A percentile compares a stretch with the other conserved stretches of the same genome.
Conservation (phyloP, 1,284 basidiomycete genomes). For the Irpex rosettiformis region DNA sequence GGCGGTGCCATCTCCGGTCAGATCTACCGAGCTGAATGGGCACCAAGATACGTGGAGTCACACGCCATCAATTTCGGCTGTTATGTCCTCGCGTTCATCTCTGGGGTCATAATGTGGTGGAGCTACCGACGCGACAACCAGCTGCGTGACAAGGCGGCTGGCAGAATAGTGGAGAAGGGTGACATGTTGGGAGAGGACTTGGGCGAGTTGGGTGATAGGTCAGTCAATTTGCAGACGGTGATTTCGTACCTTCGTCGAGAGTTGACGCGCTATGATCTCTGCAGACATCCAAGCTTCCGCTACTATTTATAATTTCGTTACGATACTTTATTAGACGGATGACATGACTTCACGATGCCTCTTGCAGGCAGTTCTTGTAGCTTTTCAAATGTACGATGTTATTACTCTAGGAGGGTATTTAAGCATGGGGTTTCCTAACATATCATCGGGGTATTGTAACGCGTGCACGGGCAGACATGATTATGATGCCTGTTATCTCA, state of each 20-base stretch:
- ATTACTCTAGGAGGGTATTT: too few species aligned
- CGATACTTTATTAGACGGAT: too few species aligned
- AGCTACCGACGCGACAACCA: slow-evolving; percentile 27
- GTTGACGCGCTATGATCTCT: not conserved
- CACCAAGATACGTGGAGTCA: slow-evolving; percentile 30
- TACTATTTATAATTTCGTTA: slow-evolving; percentile 20
- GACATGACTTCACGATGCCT: too few species aligned
- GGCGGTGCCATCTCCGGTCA: slow-evolving; percentile 28
- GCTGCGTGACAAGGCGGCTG: slow-evolving; percentile 20
- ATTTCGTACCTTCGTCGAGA: not conserved
- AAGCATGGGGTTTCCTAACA: too few species aligned
- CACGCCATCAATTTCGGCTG: slow-evolving; percentile 30
- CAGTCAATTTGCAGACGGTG: slow-evolving; percentile 8
- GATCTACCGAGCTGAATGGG: slow-evolving; percentile 31
- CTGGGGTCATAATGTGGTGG: slow-evolving; percentile 25
- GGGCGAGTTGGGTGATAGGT: slow-evolving; percentile 30
- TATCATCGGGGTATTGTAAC: too few species aligned
- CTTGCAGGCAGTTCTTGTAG: too few species aligned
- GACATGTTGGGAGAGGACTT: slow-evolving; percentile 28
- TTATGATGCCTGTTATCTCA: too few species aligned
- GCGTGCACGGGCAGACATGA: too few species aligned
- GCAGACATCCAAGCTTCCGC: slow-evolving; percentile 27
- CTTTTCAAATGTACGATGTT: too few species aligned
- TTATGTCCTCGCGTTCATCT: slow-evolving; percentile 25
- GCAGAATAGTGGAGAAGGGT: not conserved